Evolutionary conservation across 768 basidiomycete genomes (phyloP), one percentile per base, ranked within the genome.

Genomic region (Scleroderma citrinum): DNA sequence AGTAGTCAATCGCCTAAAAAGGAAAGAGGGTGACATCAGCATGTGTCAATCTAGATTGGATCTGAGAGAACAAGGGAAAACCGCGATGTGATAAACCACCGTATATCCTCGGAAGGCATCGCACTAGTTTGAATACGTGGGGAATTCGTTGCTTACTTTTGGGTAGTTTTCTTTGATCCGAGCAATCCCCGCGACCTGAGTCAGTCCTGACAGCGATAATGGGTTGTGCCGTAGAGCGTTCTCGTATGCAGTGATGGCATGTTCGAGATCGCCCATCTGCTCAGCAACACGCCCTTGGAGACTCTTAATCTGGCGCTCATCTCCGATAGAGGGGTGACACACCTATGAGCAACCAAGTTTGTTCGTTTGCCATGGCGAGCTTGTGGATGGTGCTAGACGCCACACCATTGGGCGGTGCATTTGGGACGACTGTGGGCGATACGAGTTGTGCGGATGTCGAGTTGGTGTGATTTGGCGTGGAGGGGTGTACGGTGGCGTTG

Each of bases 111-210:
- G 55, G 55, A 54, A 30, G 48, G 40, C 16, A 57, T n/a, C n/a
- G n/a, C n/a, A n/a, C n/a, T n/a, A n/a, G n/a, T n/a, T n/a, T n/a
- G n/a, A n/a, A n/a, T n/a, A n/a, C n/a, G n/a, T n/a, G n/a, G n/a
- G n/a, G n/a, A n/a, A n/a, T n/a, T n/a, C n/a, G n/a, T n/a, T n/a
- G n/a, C n/a, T n/a, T n/a, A n/a, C 91, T 82, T 92, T 94, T 70
- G 88, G 84, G 70, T 94, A 96, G 69, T 98, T 92, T 71, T 99
- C 95, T 66, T 89, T 92, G 76, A 92, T 91, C 74, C 95, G 85
- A 69, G 91, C 92, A 68, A 97, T 95, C 55, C 90, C 87, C 62
- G 94, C 95, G 36, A 95, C 90, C 65, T 93, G 90, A 34, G 89
- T 92, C 56, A 98, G 81, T 36, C 92, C 93, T 61, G 85, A 76